Conservation (phyloP, 2,329 filamentous ascomycete genomes). For the Thermoascus crustaceus region DNA sequence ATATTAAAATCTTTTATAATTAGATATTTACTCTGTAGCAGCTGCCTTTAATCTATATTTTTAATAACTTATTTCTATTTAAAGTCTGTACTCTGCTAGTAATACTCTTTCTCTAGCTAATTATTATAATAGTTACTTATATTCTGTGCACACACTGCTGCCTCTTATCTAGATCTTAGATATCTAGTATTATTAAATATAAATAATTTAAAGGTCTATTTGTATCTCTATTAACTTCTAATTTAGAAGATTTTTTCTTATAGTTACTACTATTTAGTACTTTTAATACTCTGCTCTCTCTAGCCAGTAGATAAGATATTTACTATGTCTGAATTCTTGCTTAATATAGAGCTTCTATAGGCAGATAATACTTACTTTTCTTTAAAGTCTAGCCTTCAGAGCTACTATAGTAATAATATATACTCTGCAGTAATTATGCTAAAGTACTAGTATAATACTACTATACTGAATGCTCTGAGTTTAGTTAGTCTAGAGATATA, state of each 20-base stretch:
- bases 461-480: background rate
- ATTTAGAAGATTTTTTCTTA: too few relatives aligned
- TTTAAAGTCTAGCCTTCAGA: background rate
- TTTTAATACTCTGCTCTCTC: background rate
- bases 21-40: too few relatives aligned
- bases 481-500: background rate
- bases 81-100: too few relatives aligned
- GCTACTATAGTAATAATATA: background rate
- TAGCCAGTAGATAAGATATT: background rate
- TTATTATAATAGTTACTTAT: slow-evolving; percentile 1
- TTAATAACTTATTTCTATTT: too few relatives aligned
- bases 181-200: too few relatives aligned
- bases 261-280: background rate
- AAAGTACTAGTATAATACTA: background rate
- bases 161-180: too few relatives aligned
- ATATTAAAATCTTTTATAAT: too few relatives aligned
- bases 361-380: background rate
- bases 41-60: too few relatives aligned
- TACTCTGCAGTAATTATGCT: background rate
- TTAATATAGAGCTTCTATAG: background rate
- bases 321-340: background rate
- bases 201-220: too few relatives aligned
- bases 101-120: too few relatives aligned
- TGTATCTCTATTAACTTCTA: too few relatives aligned
- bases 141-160: too few relatives aligned